A percentile compares a stretch with the other conserved stretches of the same genome.
These are phyloP conservation scores for Lophium mytilinum DNA, from an alignment of 495 filamentous ascomycete species.

Conservation along the genomic window DNA sequence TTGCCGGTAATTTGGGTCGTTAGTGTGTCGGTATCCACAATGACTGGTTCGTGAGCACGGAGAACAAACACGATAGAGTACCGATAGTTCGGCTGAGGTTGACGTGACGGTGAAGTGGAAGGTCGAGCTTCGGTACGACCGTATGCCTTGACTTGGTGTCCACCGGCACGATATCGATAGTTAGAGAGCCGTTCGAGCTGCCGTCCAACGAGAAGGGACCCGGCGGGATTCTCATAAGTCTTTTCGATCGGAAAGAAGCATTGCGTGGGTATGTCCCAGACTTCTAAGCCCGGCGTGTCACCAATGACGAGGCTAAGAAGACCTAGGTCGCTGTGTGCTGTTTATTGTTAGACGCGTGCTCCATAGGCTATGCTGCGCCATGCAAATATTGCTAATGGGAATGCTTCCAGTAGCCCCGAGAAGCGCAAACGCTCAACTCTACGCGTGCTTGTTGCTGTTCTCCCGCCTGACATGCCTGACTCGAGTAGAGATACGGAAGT, in stretches of 20 bases:
- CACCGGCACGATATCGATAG: constrained; percentile 12
- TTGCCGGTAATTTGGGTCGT: constrained; percentile 19
- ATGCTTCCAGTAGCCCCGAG: too few relatives aligned
- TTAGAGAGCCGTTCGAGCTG: constrained; percentile 18
- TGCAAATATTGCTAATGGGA: too few relatives aligned
- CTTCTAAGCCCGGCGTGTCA: constrained; percentile 20
- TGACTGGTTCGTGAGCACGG: constrained; percentile 10
- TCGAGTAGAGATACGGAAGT: too few relatives aligned
- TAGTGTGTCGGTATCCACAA: constrained; percentile 7
- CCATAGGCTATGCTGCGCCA: too few relatives aligned
- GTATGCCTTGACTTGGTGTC: constrained; percentile 19
- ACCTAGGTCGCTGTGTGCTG: constrained; percentile 19
- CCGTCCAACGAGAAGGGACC: constrained; percentile 13
- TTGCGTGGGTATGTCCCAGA: constrained; percentile 11
- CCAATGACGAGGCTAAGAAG: constrained; percentile 19
- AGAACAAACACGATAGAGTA: constrained; percentile 25
- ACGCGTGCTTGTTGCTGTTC: too few relatives aligned
- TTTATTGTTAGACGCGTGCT: neutral
- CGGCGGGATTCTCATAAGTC: constrained; percentile 1
- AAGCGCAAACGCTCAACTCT: too few relatives aligned
- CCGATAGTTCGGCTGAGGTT: constrained; percentile 4
- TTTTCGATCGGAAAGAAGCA: constrained; percentile 10
- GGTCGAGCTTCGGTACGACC: neutral
- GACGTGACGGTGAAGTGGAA: neutral
- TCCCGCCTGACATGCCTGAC: too few relatives aligned